Evolutionary conservation across 2,329 filamentous ascomycete genomes (phyloP).

Genomic region (Pseudocercospora fijiensis): DNA sequence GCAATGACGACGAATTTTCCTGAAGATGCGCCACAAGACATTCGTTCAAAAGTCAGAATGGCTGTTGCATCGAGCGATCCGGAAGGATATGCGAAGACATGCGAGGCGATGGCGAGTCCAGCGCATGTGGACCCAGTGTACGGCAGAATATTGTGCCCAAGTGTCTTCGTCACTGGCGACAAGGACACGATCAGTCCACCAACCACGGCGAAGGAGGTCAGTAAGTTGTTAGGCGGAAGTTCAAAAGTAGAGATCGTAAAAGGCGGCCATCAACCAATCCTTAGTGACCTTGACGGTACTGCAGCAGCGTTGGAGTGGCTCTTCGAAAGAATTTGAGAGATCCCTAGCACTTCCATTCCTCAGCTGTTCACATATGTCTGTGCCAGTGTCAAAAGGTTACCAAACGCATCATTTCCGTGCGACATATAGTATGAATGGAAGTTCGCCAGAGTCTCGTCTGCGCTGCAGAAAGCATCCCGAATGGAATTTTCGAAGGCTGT

Average conservation of each 20-base stretch:
- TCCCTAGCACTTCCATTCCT: neutral
- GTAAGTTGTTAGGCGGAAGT: constrained; percentile 7
- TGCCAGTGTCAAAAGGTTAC: constrained; percentile 14
- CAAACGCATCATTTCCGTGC: constrained; percentile 10
- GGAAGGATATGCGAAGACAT: constrained; percentile 17
- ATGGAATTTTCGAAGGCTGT: neutral
- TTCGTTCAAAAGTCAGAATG: neutral
- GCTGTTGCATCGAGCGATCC: constrained; percentile 12
- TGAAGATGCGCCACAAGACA: constrained; percentile 2
- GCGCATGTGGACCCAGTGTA: constrained; percentile 15
- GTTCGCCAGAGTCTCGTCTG: constrained; percentile 6
- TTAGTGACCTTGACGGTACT: constrained; percentile 14
- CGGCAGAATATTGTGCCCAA: constrained; percentile 10
- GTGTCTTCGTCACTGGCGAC: constrained; percentile 11
- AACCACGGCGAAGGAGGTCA: constrained; percentile 6
- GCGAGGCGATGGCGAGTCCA: constrained; percentile 13
- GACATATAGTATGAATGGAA: constrained; percentile 12
- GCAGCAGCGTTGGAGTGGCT: constrained; percentile 4
- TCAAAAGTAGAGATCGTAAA: constrained; percentile 7
- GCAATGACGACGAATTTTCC: constrained; percentile 14
- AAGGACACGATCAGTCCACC: constrained; percentile 16
- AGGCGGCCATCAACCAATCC: constrained; percentile 18
- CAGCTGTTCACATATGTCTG: constrained; percentile 11
- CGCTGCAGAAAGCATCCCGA: neutral
- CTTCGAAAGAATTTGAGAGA: neutral